Percentiles rank a stretch among this genome's conserved stretches.
These are phyloP conservation scores for Volvox africanus DNA, from an alignment of 139 green algal species.

Conservation along the genomic window DNA sequence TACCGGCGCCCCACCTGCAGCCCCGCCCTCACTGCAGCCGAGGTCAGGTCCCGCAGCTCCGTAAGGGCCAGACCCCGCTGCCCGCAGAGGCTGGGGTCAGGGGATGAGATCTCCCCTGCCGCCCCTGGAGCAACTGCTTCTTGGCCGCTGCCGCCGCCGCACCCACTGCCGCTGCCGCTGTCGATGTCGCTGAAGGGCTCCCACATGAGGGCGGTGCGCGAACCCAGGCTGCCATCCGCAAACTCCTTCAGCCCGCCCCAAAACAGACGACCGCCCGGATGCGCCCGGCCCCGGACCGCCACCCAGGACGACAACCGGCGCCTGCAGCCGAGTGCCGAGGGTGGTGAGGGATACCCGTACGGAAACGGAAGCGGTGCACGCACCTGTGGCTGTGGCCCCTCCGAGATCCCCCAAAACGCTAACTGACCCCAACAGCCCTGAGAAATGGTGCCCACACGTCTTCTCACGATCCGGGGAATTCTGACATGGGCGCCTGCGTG, in stretches of 20 bases:
- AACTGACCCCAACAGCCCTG: too few species aligned
- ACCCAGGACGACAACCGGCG: slow-evolving; percentile 53
- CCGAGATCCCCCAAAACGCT: too few species aligned
- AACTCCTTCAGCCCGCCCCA: slow-evolving; percentile 85
- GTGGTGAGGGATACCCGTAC: too few species aligned
- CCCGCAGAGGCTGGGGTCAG: not conserved
- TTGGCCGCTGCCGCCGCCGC: not conserved
- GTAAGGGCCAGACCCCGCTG: not conserved
- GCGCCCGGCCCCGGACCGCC: slow-evolving; percentile 47
- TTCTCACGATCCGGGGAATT: too few species aligned
- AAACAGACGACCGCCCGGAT: slow-evolving; percentile 65
- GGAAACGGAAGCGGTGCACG: too few species aligned
- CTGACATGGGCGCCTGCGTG: too few species aligned
- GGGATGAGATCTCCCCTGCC: too few species aligned
- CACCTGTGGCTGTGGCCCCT: too few species aligned
- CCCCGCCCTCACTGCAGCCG: slow-evolving; percentile 26
- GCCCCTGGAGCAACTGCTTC: too few species aligned
- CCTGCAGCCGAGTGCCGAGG: slow-evolving; percentile 36
- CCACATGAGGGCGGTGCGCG: slow-evolving; percentile 77
- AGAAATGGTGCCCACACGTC: too few species aligned
- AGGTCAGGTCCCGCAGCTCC: slow-evolving; percentile 2
- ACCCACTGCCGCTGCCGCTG: not conserved
- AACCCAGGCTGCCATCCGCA: slow-evolving; percentile 79
- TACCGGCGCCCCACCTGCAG: slow-evolving; percentile 46
- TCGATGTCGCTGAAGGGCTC: slow-evolving; percentile 62